Evolutionary conservation across 805 yeast species (phyloP), one percentile per base, ranked within the genome.

Genomic region (Maudiozyma pseudohumilis): DNA sequence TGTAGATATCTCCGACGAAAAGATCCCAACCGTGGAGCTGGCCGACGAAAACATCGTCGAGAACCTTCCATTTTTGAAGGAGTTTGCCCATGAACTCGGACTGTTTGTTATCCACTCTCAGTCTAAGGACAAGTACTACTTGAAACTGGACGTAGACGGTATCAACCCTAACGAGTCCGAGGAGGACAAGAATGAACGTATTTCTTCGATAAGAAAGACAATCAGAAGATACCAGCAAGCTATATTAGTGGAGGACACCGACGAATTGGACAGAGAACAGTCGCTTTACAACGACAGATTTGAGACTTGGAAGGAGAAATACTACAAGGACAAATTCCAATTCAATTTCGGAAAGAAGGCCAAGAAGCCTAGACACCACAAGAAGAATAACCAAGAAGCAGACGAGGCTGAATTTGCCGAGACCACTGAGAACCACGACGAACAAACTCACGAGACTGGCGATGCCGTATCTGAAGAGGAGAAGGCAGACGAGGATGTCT

Each of bases 221-320:
- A 61, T 82, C 40, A 80, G 79, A 50, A 70, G 64, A 45, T 83
- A 81, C 50, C 84, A 81, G 56, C 64, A 72, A 27, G 78, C 86
- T 13, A 55, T 66, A 33, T 48, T 64, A 40, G 69, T 78, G 45
- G 84, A 78, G 45, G 77, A 77, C 46, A 76, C 75, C 44, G 66
- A 64, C 20, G 68, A 63, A 29, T 56, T 63, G 21, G 64, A 59
- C 26, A 60, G 57, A 57, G 74, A 71, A 44, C 77, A 79, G 45
- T 72, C 72, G 39, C 61, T 84, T 24, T 85, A 89, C 57, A 75
- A 79, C 49, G 68, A 70, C 25, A 83, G 85, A 55, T 88, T 88
- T 52, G 69, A 74, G 40, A 59, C 65, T 26, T 92, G 96, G 95
- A 88, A 87, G 60, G 79, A 80, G 52, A 59, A 69, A n/a, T 92